Base-by-base conservation (phyloP, 108 stramenopile species). In the Cyclotella atomus region DNA sequence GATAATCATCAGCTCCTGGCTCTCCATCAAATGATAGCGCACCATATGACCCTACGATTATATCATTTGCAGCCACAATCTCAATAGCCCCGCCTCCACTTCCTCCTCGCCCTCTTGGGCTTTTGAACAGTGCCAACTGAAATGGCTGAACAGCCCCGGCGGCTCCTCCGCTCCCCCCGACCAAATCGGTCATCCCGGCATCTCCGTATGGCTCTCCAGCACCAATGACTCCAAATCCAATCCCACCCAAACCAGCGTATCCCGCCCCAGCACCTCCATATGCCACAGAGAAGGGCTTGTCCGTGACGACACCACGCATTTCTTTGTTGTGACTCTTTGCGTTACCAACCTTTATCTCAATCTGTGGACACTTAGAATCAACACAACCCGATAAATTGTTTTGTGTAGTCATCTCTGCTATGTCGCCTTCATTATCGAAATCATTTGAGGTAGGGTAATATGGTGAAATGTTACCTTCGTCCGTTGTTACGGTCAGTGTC, bases 21-120 rank as follows among this genome's bases (percentile, higher is more conserved):
- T 81, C 87, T 0, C 90, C 95, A 68, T 89, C 67, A 17, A 85
- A 86, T 28, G 64, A 43, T n/a, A 96, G 63, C 41, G 46, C 49
- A 33, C 74, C 85, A 60, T 71, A 65, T 14, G 79, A 61, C 0
- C 88, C 91, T 19, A 96, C 55, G 16, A 83, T 53, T 5, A 96
- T 79, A 43, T 96, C 92, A 63, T 89, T 93, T 24, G 77, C 34
- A 24, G 90, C 89, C 1, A 89, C 73, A 30, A 93, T 77, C 77
- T 91, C 90, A 52, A 93, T 85, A n/a, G 92, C 92, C 20, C 92
- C 92, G 16, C 92, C 92, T 5, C 90, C 92, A 55, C 82, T 85
- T 5, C 92, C 92, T n/a, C 90, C 92, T 16, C 85, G 49, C 8
- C 85, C 88, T 25, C 78, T 32, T 27, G 85, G 67, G 30, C 55